Evolutionary conservation across 2,329 filamentous ascomycete species (phyloP).

Genomic region (Cladophialophora carrionii): DNA sequence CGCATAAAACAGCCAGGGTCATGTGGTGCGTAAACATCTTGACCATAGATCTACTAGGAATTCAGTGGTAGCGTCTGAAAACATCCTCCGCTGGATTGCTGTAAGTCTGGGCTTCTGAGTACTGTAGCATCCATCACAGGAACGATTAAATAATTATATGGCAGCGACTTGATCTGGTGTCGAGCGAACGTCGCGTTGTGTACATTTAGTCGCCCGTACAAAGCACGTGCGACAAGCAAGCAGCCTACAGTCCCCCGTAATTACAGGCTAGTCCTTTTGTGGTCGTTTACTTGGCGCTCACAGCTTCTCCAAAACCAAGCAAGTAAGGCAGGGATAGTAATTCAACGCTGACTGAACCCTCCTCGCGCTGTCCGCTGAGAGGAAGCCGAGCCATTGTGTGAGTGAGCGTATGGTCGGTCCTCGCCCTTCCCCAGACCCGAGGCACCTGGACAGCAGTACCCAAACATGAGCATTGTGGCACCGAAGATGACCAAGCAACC

Average conservation of each 20-base stretch:
- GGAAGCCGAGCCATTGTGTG: background rate
- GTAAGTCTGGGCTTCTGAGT: background rate
- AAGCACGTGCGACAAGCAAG: background rate
- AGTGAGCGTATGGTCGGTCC: background rate
- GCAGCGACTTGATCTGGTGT: background rate
- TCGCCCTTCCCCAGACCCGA: background rate
- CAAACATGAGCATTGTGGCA: background rate
- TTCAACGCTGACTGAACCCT: constrained; percentile 13
- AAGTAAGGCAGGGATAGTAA: constrained; percentile 24
- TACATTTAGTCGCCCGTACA: background rate
- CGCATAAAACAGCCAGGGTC: background rate
- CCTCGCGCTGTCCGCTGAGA: background rate
- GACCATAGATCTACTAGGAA: background rate
- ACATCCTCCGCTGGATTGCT: background rate
- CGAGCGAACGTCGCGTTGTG: background rate
- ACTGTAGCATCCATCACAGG: background rate
- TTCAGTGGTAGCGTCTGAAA: background rate
- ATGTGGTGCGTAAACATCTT: background rate
- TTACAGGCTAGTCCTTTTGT: too few relatives aligned
- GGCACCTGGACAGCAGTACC: background rate
- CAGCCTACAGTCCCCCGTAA: background rate
- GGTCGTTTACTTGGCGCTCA: background rate
- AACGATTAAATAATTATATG: background rate
- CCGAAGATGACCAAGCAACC: background rate
- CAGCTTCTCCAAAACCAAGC: background rate